phyloP scores from a whole-genome alignment of 768 basidiomycete species.

The Podaxis sp. region DNA sequence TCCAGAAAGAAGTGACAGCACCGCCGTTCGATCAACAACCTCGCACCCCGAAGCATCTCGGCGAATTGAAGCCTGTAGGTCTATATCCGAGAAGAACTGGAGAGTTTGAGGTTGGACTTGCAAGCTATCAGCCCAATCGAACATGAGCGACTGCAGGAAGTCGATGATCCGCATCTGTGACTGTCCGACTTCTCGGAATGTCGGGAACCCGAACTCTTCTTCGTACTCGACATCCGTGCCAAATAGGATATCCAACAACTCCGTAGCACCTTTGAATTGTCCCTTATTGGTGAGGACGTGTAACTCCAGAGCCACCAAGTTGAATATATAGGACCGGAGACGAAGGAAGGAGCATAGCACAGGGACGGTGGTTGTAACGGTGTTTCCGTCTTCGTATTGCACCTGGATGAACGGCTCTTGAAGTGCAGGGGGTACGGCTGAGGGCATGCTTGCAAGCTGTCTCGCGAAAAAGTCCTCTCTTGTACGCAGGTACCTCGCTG shows the following conservation, averaged over 20 bases:
- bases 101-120: conserved; percentile 56
- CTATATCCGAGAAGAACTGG: conserved; percentile 63
- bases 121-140: conserved; percentile 85
- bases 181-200: conserved; percentile 76
- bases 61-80: conserved; percentile 69
- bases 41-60: conserved; percentile 75
- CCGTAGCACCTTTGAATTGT: conserved; percentile 68
- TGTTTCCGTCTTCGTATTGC: conserved; percentile 69
- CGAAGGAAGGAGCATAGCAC: conserved; percentile 76
- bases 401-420: conserved; percentile 59
- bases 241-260: conserved; percentile 81
- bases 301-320: conserved; percentile 84
- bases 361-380: conserved; percentile 65
- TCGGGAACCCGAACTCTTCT: conserved; percentile 49
- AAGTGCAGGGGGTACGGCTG: conserved; percentile 50
- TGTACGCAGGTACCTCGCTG: conserved; percentile 83
- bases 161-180: conserved; percentile 86
- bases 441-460: conserved; percentile 78
- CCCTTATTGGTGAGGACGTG: conserved; percentile 82
- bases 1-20: conserved; percentile 66
- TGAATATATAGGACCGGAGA: conserved; percentile 81
- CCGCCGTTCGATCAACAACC: conserved; percentile 71
- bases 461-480: conserved; percentile 87
- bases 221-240: conserved; percentile 58
- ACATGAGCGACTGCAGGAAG: conserved; percentile 80